These are phyloP conservation scores for Zancudomyces culisetae DNA, from an alignment of 371 early-diverging fungal species.

Conservation along the genomic window DNA sequence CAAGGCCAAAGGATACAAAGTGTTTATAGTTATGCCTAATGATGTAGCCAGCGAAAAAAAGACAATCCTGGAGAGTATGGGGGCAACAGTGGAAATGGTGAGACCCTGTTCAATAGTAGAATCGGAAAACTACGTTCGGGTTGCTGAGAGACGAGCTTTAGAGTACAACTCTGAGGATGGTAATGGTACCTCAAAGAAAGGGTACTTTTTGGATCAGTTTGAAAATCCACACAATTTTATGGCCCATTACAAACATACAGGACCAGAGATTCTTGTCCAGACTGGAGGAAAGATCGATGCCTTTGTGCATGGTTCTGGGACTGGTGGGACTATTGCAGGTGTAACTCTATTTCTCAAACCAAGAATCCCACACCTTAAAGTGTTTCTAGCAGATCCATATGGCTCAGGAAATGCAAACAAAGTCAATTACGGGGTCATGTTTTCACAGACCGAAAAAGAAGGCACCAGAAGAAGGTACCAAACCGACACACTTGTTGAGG, in stretches of 20 bases:
- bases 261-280: constrained; percentile 64
- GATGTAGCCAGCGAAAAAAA: constrained; percentile 95
- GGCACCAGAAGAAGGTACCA: constrained; percentile 90
- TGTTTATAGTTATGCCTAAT: constrained; percentile 86
- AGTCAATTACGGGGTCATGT: constrained; percentile 58
- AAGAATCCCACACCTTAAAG: constrained; percentile 59
- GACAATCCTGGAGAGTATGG: constrained; percentile 67
- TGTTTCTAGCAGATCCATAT: constrained; percentile 85
- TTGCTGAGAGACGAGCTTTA: constrained; percentile 56
- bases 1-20: constrained; percentile 91
- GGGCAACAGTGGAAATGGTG: constrained; percentile 81
- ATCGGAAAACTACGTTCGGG: constrained; percentile 72
- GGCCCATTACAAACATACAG: constrained; percentile 88
- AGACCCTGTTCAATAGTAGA: constrained; percentile 85
- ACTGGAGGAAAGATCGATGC: constrained; percentile 84
- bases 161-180: constrained; percentile 23
- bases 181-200: constrained; percentile 84
- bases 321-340: constrained; percentile 95
- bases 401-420: constrained; percentile 87
- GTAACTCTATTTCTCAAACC: constrained; percentile 85
- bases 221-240: constrained; percentile 85
- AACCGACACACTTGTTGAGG: constrained; percentile 91
- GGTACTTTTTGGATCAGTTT: constrained; percentile 92
- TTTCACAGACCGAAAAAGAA: constrained; percentile 37
- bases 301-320: constrained; percentile 90